Percentiles rank a stretch among this genome's conserved stretches.
Conservation (phyloP, 495 filamentous ascomycete genomes). For the Filosporella fistucella region DNA sequence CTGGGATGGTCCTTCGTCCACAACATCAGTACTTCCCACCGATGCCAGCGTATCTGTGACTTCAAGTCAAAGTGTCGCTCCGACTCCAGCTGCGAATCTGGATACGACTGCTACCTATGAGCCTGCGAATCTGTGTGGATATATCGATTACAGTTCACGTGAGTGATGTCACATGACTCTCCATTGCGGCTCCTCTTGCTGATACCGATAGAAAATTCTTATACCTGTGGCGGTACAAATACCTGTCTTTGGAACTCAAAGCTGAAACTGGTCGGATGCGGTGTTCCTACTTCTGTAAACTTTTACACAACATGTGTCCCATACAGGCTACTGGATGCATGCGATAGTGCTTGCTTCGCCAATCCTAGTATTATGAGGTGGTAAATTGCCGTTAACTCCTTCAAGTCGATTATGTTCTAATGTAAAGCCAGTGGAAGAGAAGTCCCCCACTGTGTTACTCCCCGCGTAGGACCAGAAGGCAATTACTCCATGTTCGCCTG, state of each 20-base stretch:
- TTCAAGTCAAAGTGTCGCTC: too few species aligned
- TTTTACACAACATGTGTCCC: constrained; percentile 10
- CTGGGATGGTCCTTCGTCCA: too few species aligned
- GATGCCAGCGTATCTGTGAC: too few species aligned
- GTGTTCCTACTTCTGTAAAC: constrained; percentile 1
- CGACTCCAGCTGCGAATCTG: too few species aligned
- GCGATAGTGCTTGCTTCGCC: constrained; percentile 6
- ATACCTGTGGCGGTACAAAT: constrained; percentile 7
- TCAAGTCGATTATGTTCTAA: background rate
- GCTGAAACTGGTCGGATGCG: constrained; percentile 7
- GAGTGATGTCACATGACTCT: background rate
- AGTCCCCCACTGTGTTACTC: constrained; percentile 3
- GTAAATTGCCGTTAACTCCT: background rate
- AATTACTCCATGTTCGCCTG: constrained; percentile 10
- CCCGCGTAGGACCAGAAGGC: background rate
- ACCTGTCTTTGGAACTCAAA: constrained; percentile 14
- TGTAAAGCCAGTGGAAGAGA: background rate
- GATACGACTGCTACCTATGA: too few species aligned
- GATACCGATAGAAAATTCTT: constrained; percentile 4
- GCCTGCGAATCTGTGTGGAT: constrained; percentile 12
- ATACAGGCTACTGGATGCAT: background rate
- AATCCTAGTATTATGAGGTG: constrained; percentile 12
- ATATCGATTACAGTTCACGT: constrained; percentile 2
- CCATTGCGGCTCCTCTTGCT: too few species aligned
- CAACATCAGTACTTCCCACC: too few species aligned